phyloP scores from a whole-genome alignment of 305 asterid species.

The Plantago coronopus region DNA sequence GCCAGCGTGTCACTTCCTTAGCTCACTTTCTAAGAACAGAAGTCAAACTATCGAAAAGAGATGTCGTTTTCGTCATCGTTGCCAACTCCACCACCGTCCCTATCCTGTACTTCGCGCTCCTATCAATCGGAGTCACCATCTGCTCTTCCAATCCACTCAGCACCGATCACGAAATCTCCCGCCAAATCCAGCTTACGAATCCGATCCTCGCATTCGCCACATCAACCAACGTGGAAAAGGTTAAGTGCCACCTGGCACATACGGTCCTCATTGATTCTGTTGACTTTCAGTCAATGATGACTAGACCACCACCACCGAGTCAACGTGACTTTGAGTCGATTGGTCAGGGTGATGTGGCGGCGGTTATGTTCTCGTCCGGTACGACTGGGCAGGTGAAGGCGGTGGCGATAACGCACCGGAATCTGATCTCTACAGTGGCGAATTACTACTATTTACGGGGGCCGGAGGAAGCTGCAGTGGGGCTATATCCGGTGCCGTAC shows the following conservation, averaged over 20 bases:
- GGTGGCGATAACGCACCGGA: constrained; percentile 47
- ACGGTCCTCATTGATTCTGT: constrained; percentile 36
- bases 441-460: constrained; percentile 11
- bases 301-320: background rate
- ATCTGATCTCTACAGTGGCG: constrained; percentile 38
- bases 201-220: constrained; percentile 45
- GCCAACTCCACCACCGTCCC: constrained; percentile 36
- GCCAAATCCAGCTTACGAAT: constrained; percentile 32
- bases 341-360: constrained; percentile 46
- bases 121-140: constrained; percentile 32
- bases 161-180: constrained; percentile 31
- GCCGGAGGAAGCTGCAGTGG: constrained; percentile 27
- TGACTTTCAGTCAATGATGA: constrained; percentile 43
- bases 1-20: constrained; percentile 21
- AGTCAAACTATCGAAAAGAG: constrained; percentile 26
- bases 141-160: constrained; percentile 44
- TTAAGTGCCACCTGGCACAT: constrained; percentile 22
- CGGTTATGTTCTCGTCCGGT: constrained; percentile 59
- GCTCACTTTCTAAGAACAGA: constrained; percentile 29
- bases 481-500: constrained; percentile 36
- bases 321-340: constrained; percentile 13
- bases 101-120: constrained; percentile 41
- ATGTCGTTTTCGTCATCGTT: constrained; percentile 36
- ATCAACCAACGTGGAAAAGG: constrained; percentile 27
- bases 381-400: constrained; percentile 62